Percentiles rank a stretch among this genome's conserved stretches.
Conservation (phyloP, 2,329 filamentous ascomycete species). For the Mollisiaceae sp. region DNA sequence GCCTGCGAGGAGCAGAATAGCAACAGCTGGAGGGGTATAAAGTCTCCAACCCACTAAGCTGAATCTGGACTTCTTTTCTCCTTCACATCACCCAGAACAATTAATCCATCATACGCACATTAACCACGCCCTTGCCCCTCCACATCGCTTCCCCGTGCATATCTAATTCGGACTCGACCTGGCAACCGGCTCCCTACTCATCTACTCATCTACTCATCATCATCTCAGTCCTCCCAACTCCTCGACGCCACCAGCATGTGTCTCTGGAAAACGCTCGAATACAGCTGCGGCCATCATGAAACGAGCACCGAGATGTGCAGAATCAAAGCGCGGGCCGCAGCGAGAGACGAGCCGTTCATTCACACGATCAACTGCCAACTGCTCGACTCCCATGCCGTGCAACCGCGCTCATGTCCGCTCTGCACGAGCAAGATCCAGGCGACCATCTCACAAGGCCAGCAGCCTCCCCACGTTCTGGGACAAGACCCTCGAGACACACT, state of each 20-base stretch:
- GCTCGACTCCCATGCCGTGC: background rate
- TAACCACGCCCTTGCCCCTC: background rate
- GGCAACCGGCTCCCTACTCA: background rate
- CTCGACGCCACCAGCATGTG: background rate
- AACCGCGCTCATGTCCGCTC: background rate
- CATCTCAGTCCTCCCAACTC: background rate
- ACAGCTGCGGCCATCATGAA: constrained; percentile 2
- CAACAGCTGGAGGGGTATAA: background rate
- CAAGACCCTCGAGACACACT: background rate
- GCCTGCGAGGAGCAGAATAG: background rate
- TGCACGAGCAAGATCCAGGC: background rate
- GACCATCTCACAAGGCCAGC: background rate
- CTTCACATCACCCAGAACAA: constrained; percentile 1
- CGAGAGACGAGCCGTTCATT: background rate
- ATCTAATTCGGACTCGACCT: background rate
- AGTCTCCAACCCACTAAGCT: background rate
- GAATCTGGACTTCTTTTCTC: background rate
- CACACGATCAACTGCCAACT: background rate
- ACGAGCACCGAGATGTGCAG: background rate
- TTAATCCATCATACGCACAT: background rate
- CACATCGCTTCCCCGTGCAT: background rate
- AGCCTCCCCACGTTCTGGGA: background rate
- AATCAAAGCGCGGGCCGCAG: background rate
- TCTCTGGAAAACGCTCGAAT: background rate
- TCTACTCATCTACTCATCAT: no score